Base-by-base conservation (phyloP, 164 flowering plant species). In the Tetracentron sinense region DNA sequence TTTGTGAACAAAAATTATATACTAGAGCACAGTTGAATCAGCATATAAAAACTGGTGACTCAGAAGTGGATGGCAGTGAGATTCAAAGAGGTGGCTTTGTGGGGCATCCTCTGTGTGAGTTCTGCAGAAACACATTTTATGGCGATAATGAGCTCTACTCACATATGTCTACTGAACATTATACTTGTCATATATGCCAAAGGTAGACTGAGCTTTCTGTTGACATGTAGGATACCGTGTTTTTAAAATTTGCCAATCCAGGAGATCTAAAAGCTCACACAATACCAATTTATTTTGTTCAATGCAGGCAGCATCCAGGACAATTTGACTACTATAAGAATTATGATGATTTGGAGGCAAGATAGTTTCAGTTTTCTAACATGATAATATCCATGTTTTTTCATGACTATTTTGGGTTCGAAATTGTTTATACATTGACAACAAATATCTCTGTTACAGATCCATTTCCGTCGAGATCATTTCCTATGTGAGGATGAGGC, bases 31-130 rank as follows among this genome's bases (percentile, higher is more conserved):
- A 95, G 75, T 72, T 95, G 70, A 83, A 74, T 63, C 92, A 79
- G 61, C 99, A 95, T 65, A 88, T 81, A 65, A 80, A 61, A 69
- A 78, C 92, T 6, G 97, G 96, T 61, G 92, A 91, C 56, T 88
- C 97, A 20, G 96, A 85, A 79, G 97, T 92, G 50, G 99, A 95
- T 79, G 99, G 99, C 46, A 82, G 52, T 75, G 97, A 92, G 76
- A 85, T 83, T 71, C 97, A 95, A 55, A 79, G 97, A 70, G 99
- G 97, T 72, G 99, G 97, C 25, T 92, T 95, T 63, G 68, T 50
- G 54, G 97, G 97, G 56, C 97, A 95, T 80, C 96, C 97, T 42
- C 70, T 66, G 70, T 95, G 99, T 77, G 97, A 89, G 54, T 92
- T 92, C 64, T 91, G 99, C 64, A 72, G 72, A 67, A 77, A 75